Evolutionary conservation across 805 yeast species (phyloP), one percentile per base, ranked within the genome.

Genomic region (Jamesozyma piceae): DNA sequence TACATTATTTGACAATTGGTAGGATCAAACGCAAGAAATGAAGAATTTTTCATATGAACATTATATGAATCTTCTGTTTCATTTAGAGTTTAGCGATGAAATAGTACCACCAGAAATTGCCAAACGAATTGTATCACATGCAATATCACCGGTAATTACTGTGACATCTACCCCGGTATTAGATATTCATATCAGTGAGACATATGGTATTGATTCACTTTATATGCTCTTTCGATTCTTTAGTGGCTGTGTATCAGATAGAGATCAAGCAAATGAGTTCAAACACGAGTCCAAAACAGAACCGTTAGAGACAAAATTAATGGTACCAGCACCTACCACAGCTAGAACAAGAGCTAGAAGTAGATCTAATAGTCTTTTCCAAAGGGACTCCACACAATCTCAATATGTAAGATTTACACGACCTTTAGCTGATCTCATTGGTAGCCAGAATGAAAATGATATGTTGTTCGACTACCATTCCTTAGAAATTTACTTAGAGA

Each of bases 351-450:
- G 50, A 20, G 41, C 38, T 14, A 49, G 65, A 42, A 53, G 52
- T 32, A 51, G 63, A 32, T 58, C 65, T 13, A 58, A 58, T 33
- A 58, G 63, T 39, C 47, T 61, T 4, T 54, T 60, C 24, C 62
- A 58, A 39, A 49, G 65, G 19, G 62, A 60, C 39, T 46, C 54
- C 2, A 57, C 62, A 4, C 62, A 56, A 39, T 55, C 61, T 13
- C 63, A 55, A 31, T 76, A 78, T 18, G 63, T 82, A 27, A 65
- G 83, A 38, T 81, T 81, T 47, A 55, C 65, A 1, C 57, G 63
- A 19, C 70, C 73, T 5, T 45, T 68, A 32, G 53, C 50, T 2
- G 70, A 67, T 41, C 35, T 66, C 8, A 46, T 67, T 3, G 54
- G 50, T 38, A 45, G 52, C 1, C 48, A 53, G 4, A 60, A 51